Base-by-base conservation (phyloP, 805 yeast genomes). In the Scheffersomyces spartinae region DNA sequence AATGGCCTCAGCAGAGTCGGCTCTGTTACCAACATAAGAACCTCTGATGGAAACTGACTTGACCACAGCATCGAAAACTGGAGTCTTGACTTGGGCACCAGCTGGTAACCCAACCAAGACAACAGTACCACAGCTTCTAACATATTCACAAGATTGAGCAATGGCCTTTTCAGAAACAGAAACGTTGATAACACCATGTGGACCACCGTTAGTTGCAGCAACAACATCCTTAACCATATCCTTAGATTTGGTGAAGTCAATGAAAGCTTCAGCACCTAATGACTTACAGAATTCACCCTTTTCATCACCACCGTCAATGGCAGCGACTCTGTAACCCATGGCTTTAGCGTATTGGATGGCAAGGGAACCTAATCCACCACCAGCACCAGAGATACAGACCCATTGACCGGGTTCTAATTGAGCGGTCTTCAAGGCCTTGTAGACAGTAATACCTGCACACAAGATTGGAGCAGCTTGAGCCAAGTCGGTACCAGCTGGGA, bases 301-400 rank as follows among this genome's bases (percentile, higher is more conserved):
- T 25, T 55, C 63, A 12, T 36, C 61, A 38, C 62, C 61, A 32
- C 64, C 64, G 33, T 59, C 66, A 30, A 58, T 58, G 26, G 47
- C 62, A 23, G 55, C 38, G 14, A 56, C 64, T 41, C 66, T 49
- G 54, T 60, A 61, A 43, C 86, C 88, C 79, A 76, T 69, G 33
- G 82, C 83, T 40, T 54, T 65, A 34, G 82, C 85, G 55, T 74
- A 78, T 57, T 78, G 85, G 41, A 77, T 61, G 29, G 83, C 84
- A 37, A 78, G 55, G 20, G 82, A 61, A 45, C 86, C 88, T 52
- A 78, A 66, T 46, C 88, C 86, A 51, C 86, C 86, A 52, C 73
- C 81, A 34, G 84, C 85, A 59, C 88, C 86, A 30, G 83, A 71
- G 32, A 78, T 61, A 33, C 73, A 71, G 38, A 75, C 79, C 76